These are phyloP conservation scores for Clathrospora elynae DNA, from an alignment of 2,329 filamentous ascomycete species.

Conservation along the genomic window DNA sequence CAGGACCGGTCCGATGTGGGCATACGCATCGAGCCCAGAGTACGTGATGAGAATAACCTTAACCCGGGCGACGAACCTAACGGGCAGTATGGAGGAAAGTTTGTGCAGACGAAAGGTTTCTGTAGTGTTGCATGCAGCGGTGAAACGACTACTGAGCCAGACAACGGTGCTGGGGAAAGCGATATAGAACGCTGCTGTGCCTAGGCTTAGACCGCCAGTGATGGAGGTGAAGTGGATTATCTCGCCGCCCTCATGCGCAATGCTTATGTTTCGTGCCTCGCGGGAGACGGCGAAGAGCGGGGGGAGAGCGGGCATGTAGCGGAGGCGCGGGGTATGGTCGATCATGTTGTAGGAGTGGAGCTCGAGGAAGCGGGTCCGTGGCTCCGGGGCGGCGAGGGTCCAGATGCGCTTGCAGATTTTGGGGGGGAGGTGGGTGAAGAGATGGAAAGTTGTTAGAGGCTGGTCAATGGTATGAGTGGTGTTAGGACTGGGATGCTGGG, in stretches of 20 bases:
- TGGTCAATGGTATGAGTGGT: background rate
- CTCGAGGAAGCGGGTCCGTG: constrained; percentile 22
- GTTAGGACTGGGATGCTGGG: background rate
- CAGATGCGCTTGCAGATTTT: constrained; percentile 9
- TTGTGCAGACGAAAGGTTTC: constrained; percentile 16
- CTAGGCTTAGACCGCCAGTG: too few species aligned
- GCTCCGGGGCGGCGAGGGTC: constrained; percentile 7
- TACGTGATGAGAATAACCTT: constrained; percentile 17
- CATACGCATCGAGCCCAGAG: constrained; percentile 7
- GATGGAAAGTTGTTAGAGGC: background rate
- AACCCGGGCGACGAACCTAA: too few species aligned
- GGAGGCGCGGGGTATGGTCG: constrained; percentile 5
- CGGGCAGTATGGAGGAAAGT: background rate
- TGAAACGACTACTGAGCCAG: constrained; percentile 21
- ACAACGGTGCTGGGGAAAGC: constrained; percentile 18
- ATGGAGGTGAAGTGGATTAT: constrained; percentile 11
- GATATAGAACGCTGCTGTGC: constrained; percentile 18
- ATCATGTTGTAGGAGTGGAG: constrained; percentile 16
- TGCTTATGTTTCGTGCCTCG: constrained; percentile 15
- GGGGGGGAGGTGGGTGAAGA: constrained; percentile 9
- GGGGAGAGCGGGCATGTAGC: constrained; percentile 19
- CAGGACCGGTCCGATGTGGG: constrained; percentile 6
- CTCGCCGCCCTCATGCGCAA: constrained; percentile 12
- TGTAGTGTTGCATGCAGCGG: background rate
- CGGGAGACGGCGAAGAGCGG: constrained; percentile 14